Base-by-base conservation (phyloP, 1,284 basidiomycete species). In the Coniferiporia weirii region DNA sequence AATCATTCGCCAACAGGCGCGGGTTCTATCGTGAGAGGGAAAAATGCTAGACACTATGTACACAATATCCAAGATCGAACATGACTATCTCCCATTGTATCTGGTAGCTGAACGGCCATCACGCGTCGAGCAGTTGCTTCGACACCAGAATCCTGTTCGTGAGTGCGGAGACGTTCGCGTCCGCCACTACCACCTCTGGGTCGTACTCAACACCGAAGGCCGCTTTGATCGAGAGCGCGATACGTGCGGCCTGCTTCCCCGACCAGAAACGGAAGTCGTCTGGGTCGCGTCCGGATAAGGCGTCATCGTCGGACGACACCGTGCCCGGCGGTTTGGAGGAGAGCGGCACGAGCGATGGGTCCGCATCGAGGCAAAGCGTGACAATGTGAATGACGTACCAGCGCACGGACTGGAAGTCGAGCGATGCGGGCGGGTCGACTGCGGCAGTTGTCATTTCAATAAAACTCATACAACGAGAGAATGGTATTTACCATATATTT, bases 231-330 rank as follows among this genome's bases (percentile, higher is more conserved):
- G 84, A 87, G 19, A 76, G 73, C 45, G 88, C 88, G 66, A 99
- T 98, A 50, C 91, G 83, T 71, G 85, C 86, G 27, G 95, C 96
- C 72, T 99, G 95, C 45, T 78, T 76, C 64, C 90, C 85, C 2
- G 89, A 88, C 93, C 95, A 98, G 75, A 99, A 93, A 47, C 84
- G 83, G 71, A 99, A 98, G 73, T 98, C 95, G 69, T 98, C 95
- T 0, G 84, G 83, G 68, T 96, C 91, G 51, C 78, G 80, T 46
- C 74, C 72, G 36, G 78, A 76, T n/a, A 68, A 67, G 17, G 72
- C 72, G 13, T 66, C 62, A 2, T 64, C 65, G 35, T 63, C 64
- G 61, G 38, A 62, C 52, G 36, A 40, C 40, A 17, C 54, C 55
- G n/a, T 60, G 43, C 56, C 46, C 62, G n/a, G 74, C 64, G 9